phyloP scores from a whole-genome alignment of 768 basidiomycete species.

The Tylopilus cervinicoccineus region DNA sequence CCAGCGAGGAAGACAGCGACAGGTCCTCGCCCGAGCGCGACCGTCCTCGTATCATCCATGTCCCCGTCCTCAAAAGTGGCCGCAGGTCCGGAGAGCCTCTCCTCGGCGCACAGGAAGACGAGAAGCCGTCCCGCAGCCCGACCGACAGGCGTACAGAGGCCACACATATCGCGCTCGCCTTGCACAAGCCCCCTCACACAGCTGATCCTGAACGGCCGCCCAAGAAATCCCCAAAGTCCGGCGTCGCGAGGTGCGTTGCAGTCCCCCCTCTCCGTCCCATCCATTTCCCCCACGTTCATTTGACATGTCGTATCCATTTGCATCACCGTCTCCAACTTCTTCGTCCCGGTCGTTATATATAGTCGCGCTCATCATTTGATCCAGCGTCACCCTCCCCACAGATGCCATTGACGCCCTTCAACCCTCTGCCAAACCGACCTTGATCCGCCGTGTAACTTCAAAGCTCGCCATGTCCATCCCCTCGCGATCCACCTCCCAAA shows the following conservation, averaged over 20 bases:
- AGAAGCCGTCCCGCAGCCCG: not conserved
- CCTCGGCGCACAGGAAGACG: not conserved
- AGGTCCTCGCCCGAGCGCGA: conserved; percentile 15
- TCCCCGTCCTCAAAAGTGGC: conserved; percentile 1
- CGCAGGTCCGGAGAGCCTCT: conserved; percentile 5
- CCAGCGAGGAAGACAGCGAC: conserved; percentile 25
- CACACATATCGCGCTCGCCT: not conserved
- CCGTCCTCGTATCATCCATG: conserved; percentile 2
- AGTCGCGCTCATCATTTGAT: conserved; percentile 1
- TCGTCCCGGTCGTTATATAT: not conserved
- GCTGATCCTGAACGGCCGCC: not conserved
- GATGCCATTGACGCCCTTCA: not conserved
- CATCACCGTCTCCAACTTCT: not conserved
- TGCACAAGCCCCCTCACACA: not conserved
- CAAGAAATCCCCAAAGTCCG: conserved; percentile 2
- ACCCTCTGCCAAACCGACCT: conserved; percentile 9
- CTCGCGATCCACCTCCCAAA: conserved; percentile 1
- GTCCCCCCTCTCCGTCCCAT: not conserved
- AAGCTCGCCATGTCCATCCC: conserved; percentile 25
- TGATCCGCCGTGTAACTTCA: conserved; percentile 31
- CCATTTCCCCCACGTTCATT: conserved; percentile 1
- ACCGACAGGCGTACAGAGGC: not conserved
- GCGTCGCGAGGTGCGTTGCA: conserved; percentile 13
- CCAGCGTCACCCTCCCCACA: not conserved
- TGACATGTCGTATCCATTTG: not conserved